Evolutionary conservation across 352 stramenopile species (phyloP).

Genomic region (Pythium biforme): DNA sequence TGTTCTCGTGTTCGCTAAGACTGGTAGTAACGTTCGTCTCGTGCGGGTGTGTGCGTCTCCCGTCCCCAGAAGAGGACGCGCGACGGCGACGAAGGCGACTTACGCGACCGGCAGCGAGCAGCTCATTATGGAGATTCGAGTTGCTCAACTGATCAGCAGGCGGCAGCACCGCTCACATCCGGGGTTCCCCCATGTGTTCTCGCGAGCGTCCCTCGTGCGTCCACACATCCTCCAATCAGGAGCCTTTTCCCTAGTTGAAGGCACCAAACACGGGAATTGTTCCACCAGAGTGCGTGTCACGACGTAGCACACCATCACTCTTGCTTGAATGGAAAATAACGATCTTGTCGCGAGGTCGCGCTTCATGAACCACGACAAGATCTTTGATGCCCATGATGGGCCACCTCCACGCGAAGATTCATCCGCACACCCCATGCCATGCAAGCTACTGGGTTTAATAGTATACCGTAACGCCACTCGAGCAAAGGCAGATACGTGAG

Average conservation of each 20-base stretch:
- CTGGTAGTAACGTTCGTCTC: not conserved
- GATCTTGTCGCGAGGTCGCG: no score
- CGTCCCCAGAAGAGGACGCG: not conserved
- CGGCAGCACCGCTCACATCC: constrained; percentile 2
- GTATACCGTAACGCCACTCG: no score
- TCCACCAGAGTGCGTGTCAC: not conserved
- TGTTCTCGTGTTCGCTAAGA: not conserved
- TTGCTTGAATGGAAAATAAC: not conserved
- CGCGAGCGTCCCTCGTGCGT: constrained; percentile 5
- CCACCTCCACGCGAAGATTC: no score
- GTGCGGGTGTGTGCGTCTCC: not conserved
- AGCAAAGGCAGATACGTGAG: no score
- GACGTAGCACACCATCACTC: constrained; percentile 4
- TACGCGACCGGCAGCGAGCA: constrained; percentile 20
- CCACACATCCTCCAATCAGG: not conserved
- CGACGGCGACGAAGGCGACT: constrained; percentile 2
- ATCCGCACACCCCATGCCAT: no score
- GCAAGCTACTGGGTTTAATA: no score
- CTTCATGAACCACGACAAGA: no score
- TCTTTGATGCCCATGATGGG: no score
- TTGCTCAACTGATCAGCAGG: constrained; percentile 22
- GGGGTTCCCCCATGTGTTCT: not conserved
- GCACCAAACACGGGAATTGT: not conserved
- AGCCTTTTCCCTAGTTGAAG: not conserved
- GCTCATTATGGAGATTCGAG: constrained; percentile 22